Evolutionary conservation across 2,329 filamentous ascomycete species (phyloP), one percentile per base, ranked within the genome.

Genomic region (Aspergillus cejpii): DNA sequence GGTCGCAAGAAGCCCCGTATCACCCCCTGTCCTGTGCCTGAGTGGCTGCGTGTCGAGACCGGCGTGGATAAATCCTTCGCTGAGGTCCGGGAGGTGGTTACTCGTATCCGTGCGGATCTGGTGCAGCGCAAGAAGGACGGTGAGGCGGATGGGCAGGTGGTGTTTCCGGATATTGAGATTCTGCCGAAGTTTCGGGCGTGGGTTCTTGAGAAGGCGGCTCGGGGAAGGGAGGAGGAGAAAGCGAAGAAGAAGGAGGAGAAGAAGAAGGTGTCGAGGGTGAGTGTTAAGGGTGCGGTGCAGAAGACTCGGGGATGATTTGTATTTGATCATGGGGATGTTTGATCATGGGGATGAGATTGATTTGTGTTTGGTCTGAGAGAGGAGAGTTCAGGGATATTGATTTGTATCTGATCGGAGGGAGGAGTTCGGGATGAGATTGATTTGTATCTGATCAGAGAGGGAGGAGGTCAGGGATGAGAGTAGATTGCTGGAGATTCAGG

Each of bases 111-210:
- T 2, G 24, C 26, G 1, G 41, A 64, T 40, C 48, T 68, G 42
- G 38, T 43, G 3, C 7, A 50, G 12, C 49, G 43, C 1, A 36
- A 38, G 1, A 21, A 33, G 6, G 39, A 57, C n/a, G 31, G 37
- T 7, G 41, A 41, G 3, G n/a, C n/a, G n/a, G n/a, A n/a, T n/a
- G 27, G 50, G 20, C 19, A 51, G 29, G 27, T 48, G 19, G 49
- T 51, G 15, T 70, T 70, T 40, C 67, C 67, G 0, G 67, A 70
- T 51, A 61, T 70, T 31, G 67, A 69, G 48, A 67, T 69, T 31
- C 47, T 70, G 34, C 67, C 67, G 1, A 57, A 51, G 4, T 65
- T 68, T 44, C 33, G 49, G 41, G 40, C 34, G 15, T 52, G 50
- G 49, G 50, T 55, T 21, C 7, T 49, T 17, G 34, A 48, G 27